phyloP scores from a whole-genome alignment of 2,329 filamentous ascomycete genomes.

The Akanthomyces lecanii region DNA sequence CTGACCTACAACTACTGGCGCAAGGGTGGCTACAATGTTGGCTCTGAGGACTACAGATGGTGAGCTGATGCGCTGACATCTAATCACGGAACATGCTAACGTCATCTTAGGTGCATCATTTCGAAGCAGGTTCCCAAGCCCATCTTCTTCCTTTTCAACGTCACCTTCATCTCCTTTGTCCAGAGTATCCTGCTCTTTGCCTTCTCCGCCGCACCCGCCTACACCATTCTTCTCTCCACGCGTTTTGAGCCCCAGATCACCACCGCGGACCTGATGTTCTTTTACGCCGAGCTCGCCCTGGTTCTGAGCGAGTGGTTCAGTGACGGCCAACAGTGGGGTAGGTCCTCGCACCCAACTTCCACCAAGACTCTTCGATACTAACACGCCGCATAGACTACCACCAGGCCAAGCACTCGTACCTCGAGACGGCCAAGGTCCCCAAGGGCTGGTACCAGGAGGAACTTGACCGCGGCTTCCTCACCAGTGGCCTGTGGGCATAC shows the following conservation, averaged over 20 bases:
- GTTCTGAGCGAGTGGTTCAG: conserved; percentile 70
- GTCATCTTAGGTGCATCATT: conserved; percentile 58
- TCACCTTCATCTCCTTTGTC: conserved; percentile 79
- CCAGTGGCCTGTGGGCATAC: conserved; percentile 79
- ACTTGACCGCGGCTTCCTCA: conserved; percentile 84
- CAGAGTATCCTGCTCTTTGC: conserved; percentile 80
- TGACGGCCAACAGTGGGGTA: conserved; percentile 90
- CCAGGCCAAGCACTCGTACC: conserved; percentile 71
- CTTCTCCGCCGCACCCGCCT: conserved; percentile 72
- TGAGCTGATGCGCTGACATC: conserved; percentile 20
- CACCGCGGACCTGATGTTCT: conserved; percentile 45
- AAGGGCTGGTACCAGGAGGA: conserved; percentile 63
- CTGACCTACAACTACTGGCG: conserved; percentile 97
- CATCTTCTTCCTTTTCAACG: conserved; percentile 79
- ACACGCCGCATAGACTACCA: conserved; percentile 60
- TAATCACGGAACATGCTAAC: conserved; percentile 22
- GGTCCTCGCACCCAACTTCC: conserved; percentile 23
- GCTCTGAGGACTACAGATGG: conserved; percentile 95
- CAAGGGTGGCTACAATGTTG: conserved; percentile 83
- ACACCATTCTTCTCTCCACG: conserved; percentile 71
- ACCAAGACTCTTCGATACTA: background rate
- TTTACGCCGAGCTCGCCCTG: conserved; percentile 44
- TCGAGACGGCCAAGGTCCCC: conserved; percentile 66
- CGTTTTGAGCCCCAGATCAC: conserved; percentile 52
- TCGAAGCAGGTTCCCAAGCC: conserved; percentile 58